Evolutionary conservation across 352 stramenopile genomes (phyloP), one percentile per base, ranked within the genome.

Genomic region (Phytopythium boreale): DNA sequence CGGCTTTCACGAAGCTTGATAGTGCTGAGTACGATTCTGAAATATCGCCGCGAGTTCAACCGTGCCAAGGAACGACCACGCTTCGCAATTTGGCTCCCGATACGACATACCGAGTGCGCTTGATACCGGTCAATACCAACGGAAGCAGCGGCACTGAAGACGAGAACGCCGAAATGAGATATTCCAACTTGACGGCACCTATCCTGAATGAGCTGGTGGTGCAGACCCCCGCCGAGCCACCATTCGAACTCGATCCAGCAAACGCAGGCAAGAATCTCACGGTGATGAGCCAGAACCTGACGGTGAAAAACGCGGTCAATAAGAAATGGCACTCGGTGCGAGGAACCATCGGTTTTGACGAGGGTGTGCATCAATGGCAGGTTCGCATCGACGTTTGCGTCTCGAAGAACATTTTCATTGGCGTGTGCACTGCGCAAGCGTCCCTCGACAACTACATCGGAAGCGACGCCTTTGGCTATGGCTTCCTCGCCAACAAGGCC

Each of bases 351-450:
- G 75, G 71, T 0, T 96, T 97, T 70, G 81, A 83, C 14, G 76
- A 84, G 44, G 90, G 91, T 3, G 59, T 93, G n/a, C 90, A 97
- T 61, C 61, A 79, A 39, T 97, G 91, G 91, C 84, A 94, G 29
- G 89, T 97, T 31, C 77, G 82, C 43, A 84, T 97, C 41, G 88
- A 97, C 62, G 81, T 79, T 51, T 97, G 89, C 51, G 80, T 95
- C 27, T 95, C 83, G 10, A 97, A 97, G 64, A 97, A 97, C 62
- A 95, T 97, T 27, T 97, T 97, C 61, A 90, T 97, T 26, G 91
- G 91, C 2, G 76, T 97, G 14, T 87, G 82, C 37, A 91, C 79
- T 0, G 69, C 62, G 4, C 73, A 95, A 11, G 86, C 83, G 7
- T 84, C 65, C 17, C 71, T 96, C 39, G 86, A 96, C 22, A 97